A percentile compares a stretch with the other conserved stretches of the same genome.
Evolutionary conservation across 768 basidiomycete genomes (phyloP).

Genomic region (Agrocybe praecox): DNA sequence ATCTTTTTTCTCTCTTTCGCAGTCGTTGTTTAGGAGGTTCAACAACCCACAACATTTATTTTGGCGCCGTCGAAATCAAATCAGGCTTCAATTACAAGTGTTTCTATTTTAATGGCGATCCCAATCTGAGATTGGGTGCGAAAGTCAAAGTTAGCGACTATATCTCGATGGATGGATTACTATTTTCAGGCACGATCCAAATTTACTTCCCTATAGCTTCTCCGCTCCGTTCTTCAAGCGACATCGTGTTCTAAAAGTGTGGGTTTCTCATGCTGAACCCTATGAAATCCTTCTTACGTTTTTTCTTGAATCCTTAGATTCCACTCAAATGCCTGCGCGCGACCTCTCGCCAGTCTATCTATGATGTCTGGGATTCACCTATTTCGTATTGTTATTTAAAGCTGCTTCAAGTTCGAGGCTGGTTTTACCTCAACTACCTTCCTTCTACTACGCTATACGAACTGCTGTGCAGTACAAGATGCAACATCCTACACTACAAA

Average conservation of each 20-base stretch:
- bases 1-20: too few relatives aligned
- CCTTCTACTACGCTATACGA: constrained; percentile 16
- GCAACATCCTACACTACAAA: constrained; percentile 77
- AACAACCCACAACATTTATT: constrained; percentile 13
- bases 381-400: constrained; percentile 31
- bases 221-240: constrained; percentile 44
- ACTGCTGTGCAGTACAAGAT: constrained; percentile 35
- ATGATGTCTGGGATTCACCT: constrained; percentile 42
- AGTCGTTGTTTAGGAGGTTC: too few relatives aligned
- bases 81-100: constrained; percentile 36
- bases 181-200: constrained; percentile 36
- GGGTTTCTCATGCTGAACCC: constrained; percentile 38
- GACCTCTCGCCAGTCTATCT: constrained; percentile 64
- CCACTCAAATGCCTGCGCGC: constrained; percentile 44
- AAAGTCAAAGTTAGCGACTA: constrained; percentile 35
- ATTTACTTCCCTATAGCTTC: constrained; percentile 34
- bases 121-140: constrained; percentile 43
- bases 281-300: constrained; percentile 40
- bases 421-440: constrained; percentile 18
- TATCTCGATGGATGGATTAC: constrained; percentile 30
- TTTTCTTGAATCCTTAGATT: constrained; percentile 37
- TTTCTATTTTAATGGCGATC: constrained; percentile 32
- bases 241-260: constrained; percentile 32
- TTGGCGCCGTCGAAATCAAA: constrained; percentile 30
- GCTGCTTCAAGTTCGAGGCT: constrained; percentile 19